Evolutionary conservation across 2,329 filamentous ascomycete species (phyloP).

Genomic region (Thermothelomyces thermophilus): DNA sequence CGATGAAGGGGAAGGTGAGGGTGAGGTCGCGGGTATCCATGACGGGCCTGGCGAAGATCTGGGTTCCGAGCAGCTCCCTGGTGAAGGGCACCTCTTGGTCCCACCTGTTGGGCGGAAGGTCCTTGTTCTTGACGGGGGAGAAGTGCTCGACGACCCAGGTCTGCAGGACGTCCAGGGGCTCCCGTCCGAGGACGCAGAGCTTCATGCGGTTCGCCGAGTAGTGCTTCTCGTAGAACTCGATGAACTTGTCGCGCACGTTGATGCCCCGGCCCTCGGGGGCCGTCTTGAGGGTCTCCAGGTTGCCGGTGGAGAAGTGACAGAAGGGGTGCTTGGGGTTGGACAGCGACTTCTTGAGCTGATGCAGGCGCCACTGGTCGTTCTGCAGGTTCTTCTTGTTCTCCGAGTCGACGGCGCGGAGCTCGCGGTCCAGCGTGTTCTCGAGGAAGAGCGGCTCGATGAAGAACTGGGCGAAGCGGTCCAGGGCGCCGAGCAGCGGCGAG

Average conservation of each 20-base stretch:
- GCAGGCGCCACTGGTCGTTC: slow-evolving; percentile 78
- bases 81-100: slow-evolving; percentile 44
- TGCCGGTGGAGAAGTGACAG: slow-evolving; percentile 87
- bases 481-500: slow-evolving; percentile 65
- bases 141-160: slow-evolving; percentile 81
- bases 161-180: slow-evolving; percentile 75
- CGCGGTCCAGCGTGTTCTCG: slow-evolving; percentile 75
- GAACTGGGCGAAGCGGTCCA: slow-evolving; percentile 91
- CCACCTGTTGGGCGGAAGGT: slow-evolving; percentile 58
- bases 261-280: slow-evolving; percentile 71
- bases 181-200: slow-evolving; percentile 75
- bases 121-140: slow-evolving; percentile 72
- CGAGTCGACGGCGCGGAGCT: slow-evolving; percentile 83
- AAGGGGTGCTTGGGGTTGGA: slow-evolving; percentile 84
- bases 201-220: slow-evolving; percentile 96
- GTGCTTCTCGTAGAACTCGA: slow-evolving; percentile 81
- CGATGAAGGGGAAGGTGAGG: slow-evolving; percentile 76
- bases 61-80: slow-evolving; percentile 49
- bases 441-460: slow-evolving; percentile 86
- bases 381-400: slow-evolving; percentile 98
- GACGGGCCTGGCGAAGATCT: slow-evolving; percentile 84
- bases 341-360: slow-evolving; percentile 83
- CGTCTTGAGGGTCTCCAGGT: slow-evolving; percentile 77
- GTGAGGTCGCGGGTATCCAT: slow-evolving; percentile 79
- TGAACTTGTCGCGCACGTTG: slow-evolving; percentile 84